These are phyloP conservation scores for Corchorus olitorius DNA, from an alignment of 345 rosid species.

Conservation along the genomic window DNA sequence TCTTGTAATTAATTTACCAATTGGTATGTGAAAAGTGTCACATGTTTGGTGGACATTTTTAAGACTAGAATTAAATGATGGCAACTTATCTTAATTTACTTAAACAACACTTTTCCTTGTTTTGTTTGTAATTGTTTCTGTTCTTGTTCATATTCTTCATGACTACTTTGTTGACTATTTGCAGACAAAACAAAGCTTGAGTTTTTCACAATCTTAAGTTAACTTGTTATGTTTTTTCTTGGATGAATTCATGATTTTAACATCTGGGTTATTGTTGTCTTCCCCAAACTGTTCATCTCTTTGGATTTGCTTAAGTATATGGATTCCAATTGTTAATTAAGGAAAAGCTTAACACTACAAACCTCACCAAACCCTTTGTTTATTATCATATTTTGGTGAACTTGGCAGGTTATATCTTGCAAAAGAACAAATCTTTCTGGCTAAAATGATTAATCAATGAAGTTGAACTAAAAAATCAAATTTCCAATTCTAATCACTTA, in stretches of 20 bases:
- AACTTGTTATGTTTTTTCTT: too few relatives aligned
- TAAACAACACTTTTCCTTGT: not conserved
- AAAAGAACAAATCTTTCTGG: not conserved
- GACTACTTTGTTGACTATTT: not conserved
- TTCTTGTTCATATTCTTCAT: not conserved
- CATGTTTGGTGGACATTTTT: slow-evolving; percentile 11
- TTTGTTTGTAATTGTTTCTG: not conserved
- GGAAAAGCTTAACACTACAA: not conserved
- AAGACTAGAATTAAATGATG: slow-evolving; percentile 1
- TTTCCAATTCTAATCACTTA: not conserved
- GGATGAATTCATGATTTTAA: not conserved
- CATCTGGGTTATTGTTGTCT: not conserved
- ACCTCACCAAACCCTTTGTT: slow-evolving; percentile 2
- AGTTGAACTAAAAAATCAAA: not conserved
- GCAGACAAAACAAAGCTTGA: not conserved
- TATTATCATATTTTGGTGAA: not conserved
- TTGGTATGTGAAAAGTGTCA: slow-evolving; percentile 2
- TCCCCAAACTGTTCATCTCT: not conserved
- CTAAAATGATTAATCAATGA: not conserved
- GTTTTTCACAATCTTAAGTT: too few relatives aligned
- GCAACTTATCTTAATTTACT: not conserved
- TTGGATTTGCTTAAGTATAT: not conserved
- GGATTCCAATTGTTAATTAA: not conserved
- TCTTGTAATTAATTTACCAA: slow-evolving; percentile 6
- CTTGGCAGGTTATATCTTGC: not conserved